These are phyloP conservation scores for Silene noctiflora DNA, from an alignment of 179 eudicot species.

Conservation along the genomic window DNA sequence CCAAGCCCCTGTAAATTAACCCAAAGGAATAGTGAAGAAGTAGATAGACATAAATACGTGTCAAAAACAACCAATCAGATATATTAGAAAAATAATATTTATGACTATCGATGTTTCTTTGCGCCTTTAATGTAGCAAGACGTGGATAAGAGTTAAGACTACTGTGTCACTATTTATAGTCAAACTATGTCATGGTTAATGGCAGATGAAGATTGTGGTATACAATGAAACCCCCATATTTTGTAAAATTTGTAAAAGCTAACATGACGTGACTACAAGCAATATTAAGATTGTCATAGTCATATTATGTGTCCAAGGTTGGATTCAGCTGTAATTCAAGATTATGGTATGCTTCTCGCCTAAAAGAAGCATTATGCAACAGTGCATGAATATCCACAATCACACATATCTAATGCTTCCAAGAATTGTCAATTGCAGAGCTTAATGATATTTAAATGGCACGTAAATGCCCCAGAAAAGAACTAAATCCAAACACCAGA, in stretches of 20 bases:
- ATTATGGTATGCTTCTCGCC: neutral
- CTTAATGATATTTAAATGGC: neutral
- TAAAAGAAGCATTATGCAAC: neutral
- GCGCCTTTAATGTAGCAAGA: neutral
- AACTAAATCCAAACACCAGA: neutral
- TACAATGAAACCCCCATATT: neutral
- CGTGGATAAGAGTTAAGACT: neutral
- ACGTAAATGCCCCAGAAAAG: neutral
- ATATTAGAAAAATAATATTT: neutral
- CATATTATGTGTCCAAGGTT: neutral
- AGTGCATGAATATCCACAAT: neutral
- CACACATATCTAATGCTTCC: neutral
- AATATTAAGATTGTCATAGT: neutral
- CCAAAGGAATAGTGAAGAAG: neutral
- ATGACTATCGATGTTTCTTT: neutral
- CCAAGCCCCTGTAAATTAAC: slow-evolving; percentile 76
- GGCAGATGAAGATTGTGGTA: too few relatives aligned
- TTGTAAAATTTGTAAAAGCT: neutral
- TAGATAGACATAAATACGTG: slow-evolving; percentile 3
- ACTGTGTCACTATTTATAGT: neutral
- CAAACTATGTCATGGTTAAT: neutral
- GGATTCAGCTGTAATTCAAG: neutral
- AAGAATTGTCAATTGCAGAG: neutral
- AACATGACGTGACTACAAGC: neutral
- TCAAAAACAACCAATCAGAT: neutral